A percentile compares a stretch with the other conserved stretches of the same genome.
These are phyloP conservation scores for Tephrocybe rancida DNA, from an alignment of 768 basidiomycete species.

Conservation along the genomic window DNA sequence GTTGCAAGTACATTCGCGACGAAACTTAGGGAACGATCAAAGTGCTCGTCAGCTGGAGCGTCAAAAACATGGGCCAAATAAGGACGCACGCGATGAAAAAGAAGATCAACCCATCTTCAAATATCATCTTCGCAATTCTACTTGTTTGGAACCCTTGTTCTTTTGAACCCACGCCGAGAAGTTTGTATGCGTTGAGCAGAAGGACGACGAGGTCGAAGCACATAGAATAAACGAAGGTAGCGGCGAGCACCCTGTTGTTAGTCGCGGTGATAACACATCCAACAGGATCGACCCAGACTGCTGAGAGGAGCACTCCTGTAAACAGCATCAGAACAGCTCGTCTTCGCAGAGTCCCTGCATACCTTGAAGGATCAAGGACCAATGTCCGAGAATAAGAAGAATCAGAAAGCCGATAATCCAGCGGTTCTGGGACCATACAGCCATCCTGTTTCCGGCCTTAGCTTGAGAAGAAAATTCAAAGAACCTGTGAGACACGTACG, in stretches of 20 bases:
- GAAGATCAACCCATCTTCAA: conserved; percentile 71
- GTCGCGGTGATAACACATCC: conserved; percentile 61
- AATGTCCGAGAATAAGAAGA: conserved; percentile 66
- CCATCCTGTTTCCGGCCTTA: conserved; percentile 36
- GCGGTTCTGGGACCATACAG: conserved; percentile 63
- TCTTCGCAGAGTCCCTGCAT: not conserved
- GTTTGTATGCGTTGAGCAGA: conserved; percentile 60
- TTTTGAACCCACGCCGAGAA: conserved; percentile 32
- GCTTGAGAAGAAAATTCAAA: not conserved
- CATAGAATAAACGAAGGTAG: conserved; percentile 80
- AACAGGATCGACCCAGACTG: conserved; percentile 47
- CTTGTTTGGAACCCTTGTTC: conserved; percentile 33
- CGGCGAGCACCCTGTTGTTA: conserved; percentile 64
- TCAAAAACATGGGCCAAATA: not conserved
- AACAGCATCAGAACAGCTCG: not conserved
- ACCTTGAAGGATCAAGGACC: conserved; percentile 73
- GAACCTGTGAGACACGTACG: conserved; percentile 35
- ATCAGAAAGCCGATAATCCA: conserved; percentile 53
- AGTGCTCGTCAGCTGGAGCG: not conserved
- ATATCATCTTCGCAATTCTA: conserved; percentile 63
- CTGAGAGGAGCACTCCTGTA: conserved; percentile 61
- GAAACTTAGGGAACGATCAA: conserved; percentile 41
- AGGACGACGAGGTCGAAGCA: conserved; percentile 68
- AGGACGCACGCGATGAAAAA: conserved; percentile 70
- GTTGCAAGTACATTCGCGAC: conserved; percentile 45